Evolutionary conservation across 805 yeast species (phyloP).

Genomic region (Kluyveromyces starmeri): DNA sequence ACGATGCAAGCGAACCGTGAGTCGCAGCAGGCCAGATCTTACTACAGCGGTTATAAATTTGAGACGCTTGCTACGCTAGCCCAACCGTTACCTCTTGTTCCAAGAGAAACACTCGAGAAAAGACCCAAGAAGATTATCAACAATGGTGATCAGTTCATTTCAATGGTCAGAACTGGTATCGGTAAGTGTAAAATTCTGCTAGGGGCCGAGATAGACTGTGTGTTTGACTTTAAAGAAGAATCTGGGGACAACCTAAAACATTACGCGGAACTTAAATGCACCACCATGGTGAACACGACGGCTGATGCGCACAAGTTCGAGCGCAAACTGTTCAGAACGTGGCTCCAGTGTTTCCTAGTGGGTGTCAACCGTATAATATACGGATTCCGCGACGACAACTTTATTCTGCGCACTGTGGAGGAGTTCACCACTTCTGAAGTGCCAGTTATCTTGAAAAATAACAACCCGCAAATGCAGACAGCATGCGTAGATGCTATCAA

Average conservation of each 20-base stretch:
- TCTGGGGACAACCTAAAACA: slow-evolving; percentile 48
- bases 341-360: slow-evolving; percentile 90
- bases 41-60: slow-evolving; percentile 73
- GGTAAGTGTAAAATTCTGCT: slow-evolving; percentile 60
- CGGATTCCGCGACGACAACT: slow-evolving; percentile 76
- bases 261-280: slow-evolving; percentile 80
- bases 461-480: slow-evolving; percentile 37
- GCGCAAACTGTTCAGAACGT: slow-evolving; percentile 62
- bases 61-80: slow-evolving; percentile 69
- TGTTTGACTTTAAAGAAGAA: slow-evolving; percentile 60
- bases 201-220: slow-evolving; percentile 91
- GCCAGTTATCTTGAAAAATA: slow-evolving; percentile 54
- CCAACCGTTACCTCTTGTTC: slow-evolving; percentile 62
- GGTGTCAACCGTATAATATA: slow-evolving; percentile 77
- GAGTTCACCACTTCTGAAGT: slow-evolving; percentile 68
- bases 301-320: slow-evolving; percentile 61
- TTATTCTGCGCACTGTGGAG: slow-evolving; percentile 60
- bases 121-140: slow-evolving; percentile 53
- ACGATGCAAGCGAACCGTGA: slow-evolving; percentile 23
- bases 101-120: slow-evolving; percentile 59
- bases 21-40: slow-evolving; percentile 22
- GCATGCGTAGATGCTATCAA: slow-evolving; percentile 72
- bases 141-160: slow-evolving; percentile 67
- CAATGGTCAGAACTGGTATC: slow-evolving; percentile 79
- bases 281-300: slow-evolving; percentile 45